phyloP scores from a whole-genome alignment of 805 yeast species.

The Scheffersomyces amazonensis region DNA sequence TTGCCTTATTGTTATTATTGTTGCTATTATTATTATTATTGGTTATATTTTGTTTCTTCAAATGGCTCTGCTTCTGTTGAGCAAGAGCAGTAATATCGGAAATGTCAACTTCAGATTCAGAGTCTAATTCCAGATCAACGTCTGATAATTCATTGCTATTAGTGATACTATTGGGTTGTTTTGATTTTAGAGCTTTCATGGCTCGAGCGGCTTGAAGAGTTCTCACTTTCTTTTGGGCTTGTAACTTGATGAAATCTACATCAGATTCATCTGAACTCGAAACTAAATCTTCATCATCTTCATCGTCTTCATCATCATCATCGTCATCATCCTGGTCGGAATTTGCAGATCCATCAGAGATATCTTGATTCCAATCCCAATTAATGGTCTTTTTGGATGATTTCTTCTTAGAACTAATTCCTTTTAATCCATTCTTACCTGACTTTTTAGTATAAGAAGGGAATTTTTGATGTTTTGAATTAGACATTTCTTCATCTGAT shows the following conservation, averaged over 20 bases:
- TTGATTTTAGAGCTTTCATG: slow-evolving; percentile 18
- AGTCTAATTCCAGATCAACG: slow-evolving; percentile 11
- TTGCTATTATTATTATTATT: slow-evolving; percentile 5
- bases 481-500: slow-evolving; percentile 20
- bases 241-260: slow-evolving; percentile 69
- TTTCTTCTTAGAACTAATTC: slow-evolving; percentile 13
- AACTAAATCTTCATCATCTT: slow-evolving; percentile 28
- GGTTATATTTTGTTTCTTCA: background rate
- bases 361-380: slow-evolving; percentile 9
- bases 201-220: slow-evolving; percentile 47
- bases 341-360: slow-evolving; percentile 17
- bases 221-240: slow-evolving; percentile 62
- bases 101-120: slow-evolving; percentile 6
- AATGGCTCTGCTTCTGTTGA: background rate
- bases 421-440: slow-evolving; percentile 8
- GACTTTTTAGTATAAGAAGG: background rate
- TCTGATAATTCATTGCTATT: slow-evolving; percentile 2
- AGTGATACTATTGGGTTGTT: slow-evolving; percentile 4
- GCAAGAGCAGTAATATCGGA: slow-evolving; percentile 2
- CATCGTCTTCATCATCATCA: slow-evolving; percentile 13
- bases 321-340: slow-evolving; percentile 11
- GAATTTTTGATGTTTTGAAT: background rate
- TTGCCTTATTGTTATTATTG: slow-evolving; percentile 15
- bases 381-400: slow-evolving; percentile 22
- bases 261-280: slow-evolving; percentile 67